These are phyloP conservation scores for Nicotiana tomentosiformis DNA, from an alignment of 257 asterid species.

Conservation along the genomic window DNA sequence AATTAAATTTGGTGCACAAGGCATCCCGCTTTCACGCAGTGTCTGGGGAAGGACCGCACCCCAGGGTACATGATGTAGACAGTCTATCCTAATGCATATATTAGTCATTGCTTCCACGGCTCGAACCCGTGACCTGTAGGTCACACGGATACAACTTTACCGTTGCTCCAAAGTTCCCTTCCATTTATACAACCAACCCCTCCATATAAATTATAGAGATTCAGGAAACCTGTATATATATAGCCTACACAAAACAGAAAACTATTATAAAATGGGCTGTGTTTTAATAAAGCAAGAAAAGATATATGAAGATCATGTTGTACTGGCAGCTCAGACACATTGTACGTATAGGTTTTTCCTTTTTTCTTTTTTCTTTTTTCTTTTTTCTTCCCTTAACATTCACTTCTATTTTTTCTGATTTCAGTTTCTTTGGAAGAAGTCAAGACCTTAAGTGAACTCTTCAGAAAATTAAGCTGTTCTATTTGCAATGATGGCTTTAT, in stretches of 20 bases:
- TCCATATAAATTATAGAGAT: too few species aligned
- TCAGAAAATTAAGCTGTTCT: conserved; percentile 44
- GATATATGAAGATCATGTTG: conserved; percentile 32
- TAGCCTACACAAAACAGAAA: too few species aligned
- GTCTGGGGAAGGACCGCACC: too few species aligned
- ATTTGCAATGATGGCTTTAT: conserved; percentile 43
- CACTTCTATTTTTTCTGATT: background rate
- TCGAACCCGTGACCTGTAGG: too few species aligned
- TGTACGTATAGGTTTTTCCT: conserved; percentile 15
- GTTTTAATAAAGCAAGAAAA: conserved; percentile 22
- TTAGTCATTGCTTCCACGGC: too few species aligned
- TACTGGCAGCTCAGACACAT: conserved; percentile 42
- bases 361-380: background rate
- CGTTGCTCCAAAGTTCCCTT: too few species aligned
- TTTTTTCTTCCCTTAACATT: background rate
- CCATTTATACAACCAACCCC: too few species aligned
- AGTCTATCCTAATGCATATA: too few species aligned
- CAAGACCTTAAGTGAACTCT: conserved; percentile 34
- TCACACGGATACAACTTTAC: too few species aligned
- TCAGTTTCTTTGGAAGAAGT: conserved; percentile 51
- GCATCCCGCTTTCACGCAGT: too few species aligned
- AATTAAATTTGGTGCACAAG: background rate
- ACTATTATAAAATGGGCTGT: conserved; percentile 32
- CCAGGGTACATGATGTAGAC: too few species aligned
- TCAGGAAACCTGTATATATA: too few species aligned